phyloP scores from a whole-genome alignment of 345 rosid species.

The Eucalyptus urophylla region DNA sequence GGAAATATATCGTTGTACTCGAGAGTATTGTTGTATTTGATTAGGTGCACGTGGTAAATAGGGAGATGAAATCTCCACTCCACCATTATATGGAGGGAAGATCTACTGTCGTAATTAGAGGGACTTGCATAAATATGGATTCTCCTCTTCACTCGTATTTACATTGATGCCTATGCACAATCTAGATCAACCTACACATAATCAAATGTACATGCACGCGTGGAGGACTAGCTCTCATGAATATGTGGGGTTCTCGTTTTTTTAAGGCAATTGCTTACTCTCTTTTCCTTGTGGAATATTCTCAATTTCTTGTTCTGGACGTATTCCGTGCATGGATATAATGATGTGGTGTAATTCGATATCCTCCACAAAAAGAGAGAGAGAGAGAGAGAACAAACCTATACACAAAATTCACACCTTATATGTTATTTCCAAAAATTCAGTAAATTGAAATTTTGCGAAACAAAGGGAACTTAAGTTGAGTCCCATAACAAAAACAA shows the following conservation, averaged over 20 bases:
- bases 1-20: background rate
- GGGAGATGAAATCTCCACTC: background rate
- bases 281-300: background rate
- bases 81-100: background rate
- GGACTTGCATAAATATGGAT: background rate
- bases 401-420: background rate
- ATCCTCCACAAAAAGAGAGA: background rate
- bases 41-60: background rate
- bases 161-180: background rate
- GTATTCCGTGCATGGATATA: background rate
- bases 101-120: rapidly evolving
- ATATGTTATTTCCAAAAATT: background rate
- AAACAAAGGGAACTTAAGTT: background rate
- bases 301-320: background rate
- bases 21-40: background rate
- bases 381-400: background rate
- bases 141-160: background rate
- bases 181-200: background rate
- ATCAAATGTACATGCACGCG: background rate
- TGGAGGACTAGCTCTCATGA: background rate
- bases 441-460: background rate
- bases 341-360: background rate
- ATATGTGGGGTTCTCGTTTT: background rate
- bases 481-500: background rate
- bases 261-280: background rate